These are phyloP conservation scores for Capronia americana DNA, from an alignment of 2,329 filamentous ascomycete species.

Conservation along the genomic window DNA sequence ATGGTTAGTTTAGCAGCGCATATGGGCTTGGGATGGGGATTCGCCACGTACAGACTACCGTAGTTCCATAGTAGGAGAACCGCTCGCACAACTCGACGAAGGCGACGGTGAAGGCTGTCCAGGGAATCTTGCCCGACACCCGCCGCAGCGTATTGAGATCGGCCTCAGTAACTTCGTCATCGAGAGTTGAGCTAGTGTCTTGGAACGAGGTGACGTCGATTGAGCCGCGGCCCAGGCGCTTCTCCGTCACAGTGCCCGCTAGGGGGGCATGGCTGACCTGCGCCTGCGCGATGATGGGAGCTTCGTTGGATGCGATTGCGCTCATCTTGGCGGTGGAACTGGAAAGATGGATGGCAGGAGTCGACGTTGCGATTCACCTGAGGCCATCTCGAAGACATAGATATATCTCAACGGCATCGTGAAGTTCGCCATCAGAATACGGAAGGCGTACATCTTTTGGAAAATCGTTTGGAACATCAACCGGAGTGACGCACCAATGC, in stretches of 20 bases:
- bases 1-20: constrained; percentile 43
- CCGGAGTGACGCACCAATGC: constrained; percentile 24
- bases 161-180: constrained; percentile 38
- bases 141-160: constrained; percentile 36
- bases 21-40: constrained; percentile 59
- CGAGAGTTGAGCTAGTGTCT: constrained; percentile 12
- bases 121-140: constrained; percentile 39
- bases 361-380: neutral
- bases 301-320: constrained; percentile 31
- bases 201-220: constrained; percentile 25
- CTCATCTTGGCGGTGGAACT: constrained; percentile 27
- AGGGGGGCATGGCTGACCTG: constrained; percentile 25
- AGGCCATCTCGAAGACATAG: constrained; percentile 1
- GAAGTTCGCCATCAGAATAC: constrained; percentile 3
- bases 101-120: constrained; percentile 37
- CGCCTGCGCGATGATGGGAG: constrained; percentile 32
- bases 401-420: constrained; percentile 15
- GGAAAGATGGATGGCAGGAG: neutral
- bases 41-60: constrained; percentile 31
- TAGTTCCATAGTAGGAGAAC: constrained; percentile 41
- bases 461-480: constrained; percentile 6
- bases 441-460: constrained; percentile 7
- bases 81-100: constrained; percentile 41
- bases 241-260: constrained; percentile 30
- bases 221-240: constrained; percentile 31